These are phyloP conservation scores for Penicillium crystallinum DNA, from an alignment of 495 filamentous ascomycete species.

Conservation along the genomic window DNA sequence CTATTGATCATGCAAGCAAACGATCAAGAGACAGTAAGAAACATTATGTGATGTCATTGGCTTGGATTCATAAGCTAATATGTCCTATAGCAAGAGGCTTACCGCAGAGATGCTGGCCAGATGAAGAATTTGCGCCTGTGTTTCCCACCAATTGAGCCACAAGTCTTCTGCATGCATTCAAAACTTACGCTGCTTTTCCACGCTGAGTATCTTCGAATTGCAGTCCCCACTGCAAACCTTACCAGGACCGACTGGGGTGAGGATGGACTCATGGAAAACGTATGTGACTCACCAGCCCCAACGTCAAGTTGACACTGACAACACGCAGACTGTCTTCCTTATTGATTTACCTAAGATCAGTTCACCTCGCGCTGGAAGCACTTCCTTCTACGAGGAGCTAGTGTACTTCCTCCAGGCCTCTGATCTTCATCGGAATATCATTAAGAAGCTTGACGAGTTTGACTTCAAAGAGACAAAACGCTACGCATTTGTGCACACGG, in stretches of 20 bases:
- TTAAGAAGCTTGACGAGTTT: slow-evolving; percentile 58
- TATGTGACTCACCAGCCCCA: no score
- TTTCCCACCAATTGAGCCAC: slow-evolving; percentile 70
- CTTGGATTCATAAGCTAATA: neutral
- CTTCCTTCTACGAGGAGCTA: slow-evolving; percentile 64
- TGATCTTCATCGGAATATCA: slow-evolving; percentile 55
- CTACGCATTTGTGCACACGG: slow-evolving; percentile 77
- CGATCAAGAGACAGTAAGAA: slow-evolving; percentile 46
- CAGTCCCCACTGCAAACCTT: slow-evolving; percentile 75
- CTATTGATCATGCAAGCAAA: slow-evolving; percentile 67
- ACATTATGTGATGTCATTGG: neutral
- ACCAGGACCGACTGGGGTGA: slow-evolving; percentile 85
- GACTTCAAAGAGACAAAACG: slow-evolving; percentile 66
- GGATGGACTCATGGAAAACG: slow-evolving; percentile 72
- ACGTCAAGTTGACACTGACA: no score
- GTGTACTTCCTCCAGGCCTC: slow-evolving; percentile 64
- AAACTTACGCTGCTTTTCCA: slow-evolving; percentile 83
- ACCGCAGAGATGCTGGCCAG: slow-evolving; percentile 37
- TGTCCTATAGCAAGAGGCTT: slow-evolving; percentile 26
- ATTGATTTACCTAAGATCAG: slow-evolving; percentile 69
- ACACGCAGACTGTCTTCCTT: slow-evolving; percentile 61
- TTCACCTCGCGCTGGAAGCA: slow-evolving; percentile 17
- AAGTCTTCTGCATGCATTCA: slow-evolving; percentile 74
- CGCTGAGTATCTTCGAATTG: slow-evolving; percentile 61
- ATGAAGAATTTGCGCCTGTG: slow-evolving; percentile 56